These are phyloP conservation scores for Aspergillus fumigatiaffinis DNA, from an alignment of 2,329 filamentous ascomycete species.

Conservation along the genomic window DNA sequence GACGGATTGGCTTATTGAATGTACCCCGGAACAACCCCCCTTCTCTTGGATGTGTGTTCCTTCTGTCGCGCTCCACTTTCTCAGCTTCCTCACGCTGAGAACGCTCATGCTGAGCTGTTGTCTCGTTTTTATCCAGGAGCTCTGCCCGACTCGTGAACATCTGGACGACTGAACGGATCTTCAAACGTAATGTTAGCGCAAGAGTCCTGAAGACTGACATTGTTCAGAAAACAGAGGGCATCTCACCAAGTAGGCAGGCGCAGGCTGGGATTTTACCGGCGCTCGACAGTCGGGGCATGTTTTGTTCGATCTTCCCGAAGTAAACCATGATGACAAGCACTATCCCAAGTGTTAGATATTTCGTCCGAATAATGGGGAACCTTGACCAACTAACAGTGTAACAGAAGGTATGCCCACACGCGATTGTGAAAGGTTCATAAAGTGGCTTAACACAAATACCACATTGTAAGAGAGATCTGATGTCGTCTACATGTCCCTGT, in stretches of 20 bases:
- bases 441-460: conserved; percentile 65
- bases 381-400: conserved; percentile 53
- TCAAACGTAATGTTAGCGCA: conserved; percentile 5
- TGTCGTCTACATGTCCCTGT: conserved; percentile 56
- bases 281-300: conserved; percentile 67
- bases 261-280: conserved; percentile 55
- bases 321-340: conserved; percentile 57
- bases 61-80: conserved; percentile 57
- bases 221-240: not conserved
- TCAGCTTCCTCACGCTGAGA: conserved; percentile 58
- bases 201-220: not conserved
- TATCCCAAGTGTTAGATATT: conserved; percentile 29
- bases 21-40: conserved; percentile 63
- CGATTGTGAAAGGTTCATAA: conserved; percentile 66
- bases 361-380: not conserved
- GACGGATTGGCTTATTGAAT: conserved; percentile 40
- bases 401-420: conserved; percentile 69
- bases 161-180: conserved; percentile 63
- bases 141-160: conserved; percentile 59
- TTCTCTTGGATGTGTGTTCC: conserved; percentile 44
- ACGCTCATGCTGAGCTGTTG: conserved; percentile 56
- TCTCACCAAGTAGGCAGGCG: conserved; percentile 60
- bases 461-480: conserved; percentile 60
- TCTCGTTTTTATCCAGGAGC: conserved; percentile 61
- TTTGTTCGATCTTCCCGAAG: conserved; percentile 53